Percentiles rank a stretch among this genome's conserved stretches.
Evolutionary conservation across 1,284 basidiomycete genomes (phyloP).

Genomic region (Coniferiporia sulphurascens): DNA sequence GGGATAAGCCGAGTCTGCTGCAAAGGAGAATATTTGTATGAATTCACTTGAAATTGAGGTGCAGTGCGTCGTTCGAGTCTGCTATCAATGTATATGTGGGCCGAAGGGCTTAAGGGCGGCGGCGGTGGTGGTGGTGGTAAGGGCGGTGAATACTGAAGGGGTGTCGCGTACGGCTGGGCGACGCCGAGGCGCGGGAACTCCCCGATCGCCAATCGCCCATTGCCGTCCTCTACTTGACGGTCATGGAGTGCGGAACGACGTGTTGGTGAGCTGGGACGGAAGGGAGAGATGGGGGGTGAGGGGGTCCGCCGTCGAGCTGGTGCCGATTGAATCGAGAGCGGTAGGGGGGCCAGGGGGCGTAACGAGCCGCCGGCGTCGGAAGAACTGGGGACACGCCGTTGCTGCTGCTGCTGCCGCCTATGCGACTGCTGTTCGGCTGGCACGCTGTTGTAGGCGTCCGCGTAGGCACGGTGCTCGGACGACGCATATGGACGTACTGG

Average conservation of each 20-base stretch:
- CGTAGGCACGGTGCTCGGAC: conserved; percentile 4
- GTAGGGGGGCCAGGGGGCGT: conserved; percentile 2
- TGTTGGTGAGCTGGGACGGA: conserved; percentile 13
- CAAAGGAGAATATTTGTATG: conserved; percentile 15
- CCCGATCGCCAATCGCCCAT: neutral
- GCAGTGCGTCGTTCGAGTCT: neutral
- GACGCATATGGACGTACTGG: conserved; percentile 5
- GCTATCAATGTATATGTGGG: neutral
- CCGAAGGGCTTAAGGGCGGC: neutral
- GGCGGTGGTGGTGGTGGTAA: conserved; percentile 7
- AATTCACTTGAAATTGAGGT: neutral
- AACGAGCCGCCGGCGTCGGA: neutral
- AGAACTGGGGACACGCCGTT: conserved; percentile 1
- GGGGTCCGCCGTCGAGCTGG: conserved; percentile 6
- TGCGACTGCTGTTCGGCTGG: conserved; percentile 1
- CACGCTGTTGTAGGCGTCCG: conserved; percentile 1
- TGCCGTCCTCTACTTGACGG: conserved; percentile 9
- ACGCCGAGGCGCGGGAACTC: conserved; percentile 15
- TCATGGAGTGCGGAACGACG: conserved; percentile 2
- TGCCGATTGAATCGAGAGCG: conserved; percentile 8
- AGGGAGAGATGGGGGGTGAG: conserved; percentile 8
- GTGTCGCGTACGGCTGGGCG: conserved; percentile 9
- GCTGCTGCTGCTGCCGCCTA: neutral
- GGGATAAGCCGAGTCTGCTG: conserved; percentile 17
- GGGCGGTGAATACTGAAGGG: conserved; percentile 11